These are phyloP conservation scores for Solanum dulcamara DNA, from an alignment of 257 asterid species.

Conservation along the genomic window DNA sequence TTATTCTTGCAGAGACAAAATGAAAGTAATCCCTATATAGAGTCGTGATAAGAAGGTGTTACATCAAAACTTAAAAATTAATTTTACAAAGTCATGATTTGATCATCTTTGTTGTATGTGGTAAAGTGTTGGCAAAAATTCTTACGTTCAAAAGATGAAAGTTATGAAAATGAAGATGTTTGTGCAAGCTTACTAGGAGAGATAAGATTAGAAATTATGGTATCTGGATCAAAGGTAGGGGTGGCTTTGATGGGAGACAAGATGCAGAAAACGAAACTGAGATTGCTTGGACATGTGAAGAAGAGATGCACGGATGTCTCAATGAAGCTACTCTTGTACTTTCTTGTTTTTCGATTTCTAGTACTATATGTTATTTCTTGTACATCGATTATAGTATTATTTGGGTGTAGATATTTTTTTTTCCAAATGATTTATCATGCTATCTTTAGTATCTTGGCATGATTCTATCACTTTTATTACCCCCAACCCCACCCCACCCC, in stretches of 20 bases:
- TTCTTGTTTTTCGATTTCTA: no score
- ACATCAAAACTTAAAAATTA: not conserved
- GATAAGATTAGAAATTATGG: no score
- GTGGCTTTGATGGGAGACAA: not conserved
- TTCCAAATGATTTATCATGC: not conserved
- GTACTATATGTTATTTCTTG: no score
- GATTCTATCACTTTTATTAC: no score
- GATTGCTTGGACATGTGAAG: no score
- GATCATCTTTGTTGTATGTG: not conserved
- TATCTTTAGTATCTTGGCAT: no score
- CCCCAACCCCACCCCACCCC: no score
- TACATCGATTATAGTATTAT: not conserved
- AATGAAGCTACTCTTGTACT: not conserved
- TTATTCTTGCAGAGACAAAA: not conserved
- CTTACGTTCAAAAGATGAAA: no score
- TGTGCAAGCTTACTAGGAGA: not conserved
- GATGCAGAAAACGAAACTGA: no score
- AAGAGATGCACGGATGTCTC: not conserved
- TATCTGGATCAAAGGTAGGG: not conserved
- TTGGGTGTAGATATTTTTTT: not conserved
- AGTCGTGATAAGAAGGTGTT: not conserved
- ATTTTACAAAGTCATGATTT: no score
- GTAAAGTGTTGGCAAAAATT: not conserved
- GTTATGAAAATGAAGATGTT: not conserved
- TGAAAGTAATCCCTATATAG: not conserved